Evolutionary conservation across 306 rosid species (phyloP), one percentile per base, ranked within the genome.

Genomic region (Vigna reflexopilosa): DNA sequence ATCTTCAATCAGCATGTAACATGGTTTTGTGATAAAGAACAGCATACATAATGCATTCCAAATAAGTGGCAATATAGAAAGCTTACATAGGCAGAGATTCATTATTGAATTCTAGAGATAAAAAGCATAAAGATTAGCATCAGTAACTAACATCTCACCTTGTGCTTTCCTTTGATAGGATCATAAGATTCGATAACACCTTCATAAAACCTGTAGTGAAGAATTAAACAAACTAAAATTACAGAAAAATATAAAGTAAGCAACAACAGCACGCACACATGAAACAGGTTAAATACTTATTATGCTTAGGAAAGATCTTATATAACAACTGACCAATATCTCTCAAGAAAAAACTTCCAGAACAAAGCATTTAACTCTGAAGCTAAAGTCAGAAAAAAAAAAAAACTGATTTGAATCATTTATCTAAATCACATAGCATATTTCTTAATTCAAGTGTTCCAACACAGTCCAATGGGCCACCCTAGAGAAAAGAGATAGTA

Each of bases 191-290:
- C 12, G 47, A 93, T 75, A 66, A 86, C 83, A 58, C 97, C 98
- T 77, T 87, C 92, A 79, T 93, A 93, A 83, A 85, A 93, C 88
- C 98, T 93, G 86, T 72, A 84, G 42, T 47, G 55, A 77, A 64
- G 3, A 82, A 54, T 70, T 57, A 57, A 26, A 24, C 45, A 42
- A 50, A 72, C 15, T 11, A 45, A 24, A 66, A 9, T 77, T 54
- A 59, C 62, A 22, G 55, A 49, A 69, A 14, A 34, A 47, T 47
- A 59, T 45, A 13, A 68, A 52, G 47, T 47, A 66, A 62, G 48
- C 34, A 48, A 17, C 30, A 48, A 42, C 1, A 9, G 9, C n/a
- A 8, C 0, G 4, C 15, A 49, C 9, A 70, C 9, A 28, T 54
- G 54, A 64, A 50, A 76, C 72, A 55, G 36, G 75, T 17, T 44